Base-by-base conservation (phyloP, 2,329 filamentous ascomycete species). In the Proliferodiscus dingleyae region DNA sequence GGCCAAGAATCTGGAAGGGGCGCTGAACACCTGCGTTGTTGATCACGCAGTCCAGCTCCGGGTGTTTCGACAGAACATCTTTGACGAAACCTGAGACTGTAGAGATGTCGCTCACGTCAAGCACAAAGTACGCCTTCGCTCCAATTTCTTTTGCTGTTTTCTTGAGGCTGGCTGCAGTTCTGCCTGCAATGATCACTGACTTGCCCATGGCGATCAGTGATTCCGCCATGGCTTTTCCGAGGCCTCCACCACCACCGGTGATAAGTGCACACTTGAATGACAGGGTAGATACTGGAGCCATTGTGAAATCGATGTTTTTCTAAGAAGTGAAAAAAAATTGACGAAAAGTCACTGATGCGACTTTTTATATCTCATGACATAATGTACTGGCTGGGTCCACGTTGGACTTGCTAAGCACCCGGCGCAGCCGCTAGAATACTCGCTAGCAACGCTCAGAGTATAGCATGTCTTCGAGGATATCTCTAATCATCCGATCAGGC, bases 1-100 rank as follows among this genome's bases (percentile, higher is more conserved):
- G n/a, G n/a, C n/a, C n/a, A n/a, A n/a, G n/a, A n/a, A 76, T 65
- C 13, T 74, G 60, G 1, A 81, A 66, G 0, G 75, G 77, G 2
- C 74, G 63, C 57, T 81, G 77, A 0, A 80, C 73, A 2, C 76
- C 77, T 0, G 77, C 77, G 44, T 81, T 80, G 63, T 80, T 81
- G 57, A 81, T 64, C 0, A 81, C 57, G 51, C 75, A 80, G 61
- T 81, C 76, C 2, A 80, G 58, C 5, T 77, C 71, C 0, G 73
- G 74, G 53, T 80, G 71, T 5, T 77, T 70, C 2, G 49, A 51
- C 3, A 66, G 70, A 33, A 80, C 56, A 13, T 65, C 66, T 33
- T 67, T 46, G 43, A 73, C 62, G 49, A 80, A 78, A 0, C 41
- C 34, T 0, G 71, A 65, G 7, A 78, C 72, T 1, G 64, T 56